Percentiles rank a stretch among this genome's conserved stretches.
phyloP scores from a whole-genome alignment of 1,139 yeast genomes.

The Geotrichum bryndzae region DNA sequence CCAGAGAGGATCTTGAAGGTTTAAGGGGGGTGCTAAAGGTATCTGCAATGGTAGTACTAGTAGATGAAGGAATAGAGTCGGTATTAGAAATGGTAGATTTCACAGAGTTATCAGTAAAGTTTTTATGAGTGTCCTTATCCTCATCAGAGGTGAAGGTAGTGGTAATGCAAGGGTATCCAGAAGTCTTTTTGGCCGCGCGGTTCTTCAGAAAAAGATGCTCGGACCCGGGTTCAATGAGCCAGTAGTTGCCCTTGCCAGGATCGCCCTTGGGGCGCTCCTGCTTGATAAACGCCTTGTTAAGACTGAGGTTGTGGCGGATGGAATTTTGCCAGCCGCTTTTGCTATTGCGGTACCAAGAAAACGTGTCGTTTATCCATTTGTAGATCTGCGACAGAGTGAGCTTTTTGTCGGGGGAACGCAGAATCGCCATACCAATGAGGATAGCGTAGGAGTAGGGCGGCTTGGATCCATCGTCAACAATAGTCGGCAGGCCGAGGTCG shows the following conservation, averaged over 20 bases:
- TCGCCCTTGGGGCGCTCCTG: conserved; percentile 84
- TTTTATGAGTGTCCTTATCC: not conserved
- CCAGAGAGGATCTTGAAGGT: not conserved
- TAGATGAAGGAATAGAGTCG: not conserved
- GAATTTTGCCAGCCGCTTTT: conserved; percentile 96
- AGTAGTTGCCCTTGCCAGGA: conserved; percentile 90
- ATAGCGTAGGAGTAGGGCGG: conserved; percentile 96
- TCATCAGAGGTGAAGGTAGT: conserved; percentile 7
- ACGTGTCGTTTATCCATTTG: conserved; percentile 85
- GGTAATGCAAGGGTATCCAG: conserved; percentile 5
- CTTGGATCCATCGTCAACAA: conserved; percentile 48
- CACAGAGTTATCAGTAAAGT: not conserved
- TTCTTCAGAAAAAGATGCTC: conserved; percentile 75
- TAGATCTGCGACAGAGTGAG: conserved; percentile 88
- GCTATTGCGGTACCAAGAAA: conserved; percentile 67
- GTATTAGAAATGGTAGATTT: not conserved
- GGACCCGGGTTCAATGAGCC: conserved; percentile 82
- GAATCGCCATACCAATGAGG: conserved; percentile 86
- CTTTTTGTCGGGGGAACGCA: conserved; percentile 72
- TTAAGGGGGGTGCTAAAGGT: conserved; percentile 3
- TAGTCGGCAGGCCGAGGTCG: conserved; percentile 39
- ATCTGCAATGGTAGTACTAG: not conserved
- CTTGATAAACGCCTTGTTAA: conserved; percentile 82
- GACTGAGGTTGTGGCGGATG: conserved; percentile 75
- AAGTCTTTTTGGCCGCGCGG: conserved; percentile 17